Percentiles rank a stretch among this genome's conserved stretches.
These are phyloP conservation scores for Tolypocladium sp. DNA, from an alignment of 2,329 filamentous ascomycete genomes.

Conservation along the genomic window DNA sequence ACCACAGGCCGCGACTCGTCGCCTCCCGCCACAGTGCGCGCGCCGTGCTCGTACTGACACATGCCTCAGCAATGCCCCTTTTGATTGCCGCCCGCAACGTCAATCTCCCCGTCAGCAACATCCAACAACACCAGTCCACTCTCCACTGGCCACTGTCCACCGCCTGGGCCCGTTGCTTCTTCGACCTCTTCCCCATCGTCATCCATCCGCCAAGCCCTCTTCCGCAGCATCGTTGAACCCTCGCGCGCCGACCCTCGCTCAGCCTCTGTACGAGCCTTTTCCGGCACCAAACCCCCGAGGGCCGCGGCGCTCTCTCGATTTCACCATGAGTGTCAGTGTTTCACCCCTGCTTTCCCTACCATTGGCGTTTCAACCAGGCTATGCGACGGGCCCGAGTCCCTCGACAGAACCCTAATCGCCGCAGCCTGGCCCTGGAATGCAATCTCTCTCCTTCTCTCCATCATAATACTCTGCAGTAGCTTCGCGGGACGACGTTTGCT, in stretches of 20 bases:
- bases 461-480: neutral
- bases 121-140: neutral
- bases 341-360: conserved; percentile 11
- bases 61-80: neutral
- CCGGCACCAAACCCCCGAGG: neutral
- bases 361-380: conserved; percentile 11
- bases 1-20: neutral
- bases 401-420: neutral
- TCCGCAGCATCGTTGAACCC: neutral
- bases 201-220: neutral
- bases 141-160: neutral
- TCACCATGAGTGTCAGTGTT: conserved; percentile 19
- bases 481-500: conserved; percentile 11
- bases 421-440: neutral
- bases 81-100: neutral
- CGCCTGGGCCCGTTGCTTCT: neutral
- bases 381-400: neutral
- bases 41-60: neutral
- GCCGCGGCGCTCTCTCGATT: conserved; percentile 4
- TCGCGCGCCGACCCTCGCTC: neutral
- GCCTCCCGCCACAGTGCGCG: neutral
- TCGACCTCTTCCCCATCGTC: neutral
- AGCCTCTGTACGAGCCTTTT: neutral
- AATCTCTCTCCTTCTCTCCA: neutral
- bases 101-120: neutral